These are phyloP conservation scores for Colletotrichum phormii DNA, from an alignment of 2,329 filamentous ascomycete genomes.

Conservation along the genomic window DNA sequence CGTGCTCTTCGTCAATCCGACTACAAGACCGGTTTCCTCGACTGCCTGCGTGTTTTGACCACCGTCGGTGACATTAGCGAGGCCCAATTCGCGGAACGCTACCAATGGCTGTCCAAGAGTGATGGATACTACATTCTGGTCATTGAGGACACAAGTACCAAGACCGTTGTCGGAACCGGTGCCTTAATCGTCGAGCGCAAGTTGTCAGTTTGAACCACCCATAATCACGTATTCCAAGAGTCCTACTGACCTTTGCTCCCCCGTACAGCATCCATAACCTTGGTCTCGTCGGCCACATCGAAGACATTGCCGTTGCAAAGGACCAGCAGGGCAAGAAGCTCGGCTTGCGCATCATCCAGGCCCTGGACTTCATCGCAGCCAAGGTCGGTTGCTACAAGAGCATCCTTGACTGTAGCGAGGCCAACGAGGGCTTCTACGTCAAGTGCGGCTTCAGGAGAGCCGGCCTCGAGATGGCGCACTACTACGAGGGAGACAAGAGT, in stretches of 20 bases:
- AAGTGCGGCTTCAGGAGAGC: conserved; percentile 96
- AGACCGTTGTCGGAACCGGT: conserved; percentile 87
- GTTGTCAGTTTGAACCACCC: conserved; percentile 70
- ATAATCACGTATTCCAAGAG: not conserved
- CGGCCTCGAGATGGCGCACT: conserved; percentile 96
- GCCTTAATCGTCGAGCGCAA: conserved; percentile 93
- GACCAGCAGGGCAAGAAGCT: conserved; percentile 98
- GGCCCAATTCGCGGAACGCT: conserved; percentile 81
- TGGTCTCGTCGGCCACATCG: conserved; percentile 91
- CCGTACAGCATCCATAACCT: conserved; percentile 77
- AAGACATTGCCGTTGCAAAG: conserved; percentile 95
- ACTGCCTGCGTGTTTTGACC: conserved; percentile 90
- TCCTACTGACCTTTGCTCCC: conserved; percentile 36
- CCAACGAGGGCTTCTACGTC: conserved; percentile 97
- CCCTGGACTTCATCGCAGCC: conserved; percentile 88
- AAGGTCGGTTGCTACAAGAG: conserved; percentile 96
- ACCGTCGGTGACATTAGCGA: conserved; percentile 89
- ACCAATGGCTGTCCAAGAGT: conserved; percentile 81
- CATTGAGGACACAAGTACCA: conserved; percentile 76
- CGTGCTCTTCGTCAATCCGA: conserved; percentile 84
- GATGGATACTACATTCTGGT: conserved; percentile 89
- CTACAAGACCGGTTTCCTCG: conserved; percentile 85
- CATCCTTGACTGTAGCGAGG: conserved; percentile 95
- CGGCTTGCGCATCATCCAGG: conserved; percentile 91
- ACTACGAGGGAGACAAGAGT: conserved; percentile 75